These are phyloP conservation scores for Ephemerocybe angulata DNA, from an alignment of 768 basidiomycete genomes.

Conservation along the genomic window DNA sequence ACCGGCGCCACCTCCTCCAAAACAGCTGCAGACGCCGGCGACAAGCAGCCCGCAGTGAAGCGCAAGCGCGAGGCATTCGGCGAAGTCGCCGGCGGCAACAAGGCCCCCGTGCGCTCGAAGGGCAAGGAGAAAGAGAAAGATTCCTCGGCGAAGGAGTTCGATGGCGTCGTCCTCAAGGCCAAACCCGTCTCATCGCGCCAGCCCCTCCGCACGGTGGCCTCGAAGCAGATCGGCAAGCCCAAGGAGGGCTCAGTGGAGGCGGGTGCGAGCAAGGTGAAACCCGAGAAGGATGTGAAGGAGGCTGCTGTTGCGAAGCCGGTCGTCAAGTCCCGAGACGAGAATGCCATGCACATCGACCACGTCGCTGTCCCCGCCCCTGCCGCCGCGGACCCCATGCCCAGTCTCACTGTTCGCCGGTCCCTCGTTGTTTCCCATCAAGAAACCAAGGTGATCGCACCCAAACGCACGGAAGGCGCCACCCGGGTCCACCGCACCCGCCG, in stretches of 20 bases:
- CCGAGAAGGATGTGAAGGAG: constrained; percentile 36
- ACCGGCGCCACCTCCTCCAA: constrained; percentile 30
- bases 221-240: constrained; percentile 35
- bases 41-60: constrained; percentile 56
- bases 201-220: constrained; percentile 52
- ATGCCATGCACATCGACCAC: constrained; percentile 53
- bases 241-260: constrained; percentile 18
- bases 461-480: background rate
- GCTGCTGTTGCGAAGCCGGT: constrained; percentile 15
- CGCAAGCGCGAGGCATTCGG: constrained; percentile 79
- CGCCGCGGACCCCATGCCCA: constrained; percentile 27
- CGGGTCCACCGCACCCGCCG: constrained; percentile 3
- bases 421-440: constrained; percentile 26
- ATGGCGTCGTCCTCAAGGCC: constrained; percentile 60
- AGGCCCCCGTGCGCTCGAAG: constrained; percentile 31
- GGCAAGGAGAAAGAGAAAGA: constrained; percentile 68
- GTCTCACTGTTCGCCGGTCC: constrained; percentile 38
- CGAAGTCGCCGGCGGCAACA: constrained; percentile 55
- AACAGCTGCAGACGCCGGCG: constrained; percentile 39
- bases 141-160: constrained; percentile 46
- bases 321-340: constrained; percentile 29
- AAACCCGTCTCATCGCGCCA: constrained; percentile 44
- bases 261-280: constrained; percentile 15
- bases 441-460: constrained; percentile 19
- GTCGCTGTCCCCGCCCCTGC: constrained; percentile 28